Conservation (phyloP, 768 basidiomycete genomes). For the Chalciporus chontae region DNA sequence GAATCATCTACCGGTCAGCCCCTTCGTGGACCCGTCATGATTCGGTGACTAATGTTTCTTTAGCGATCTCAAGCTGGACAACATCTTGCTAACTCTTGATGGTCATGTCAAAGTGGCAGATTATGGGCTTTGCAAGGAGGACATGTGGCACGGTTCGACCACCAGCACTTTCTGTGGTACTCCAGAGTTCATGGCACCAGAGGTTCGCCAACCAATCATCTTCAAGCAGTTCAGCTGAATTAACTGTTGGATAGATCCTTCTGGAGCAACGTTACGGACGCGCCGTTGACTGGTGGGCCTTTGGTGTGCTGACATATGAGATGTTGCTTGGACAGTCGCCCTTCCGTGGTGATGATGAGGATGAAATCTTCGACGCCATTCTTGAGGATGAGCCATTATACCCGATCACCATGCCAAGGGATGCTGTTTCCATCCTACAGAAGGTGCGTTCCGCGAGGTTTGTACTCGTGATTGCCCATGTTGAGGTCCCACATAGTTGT, state of each 20-base stretch:
- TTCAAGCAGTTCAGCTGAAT: background rate
- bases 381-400: slow-evolving; percentile 97
- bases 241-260: slow-evolving; percentile 65
- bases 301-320: slow-evolving; percentile 97
- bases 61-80: slow-evolving; percentile 96
- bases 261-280: slow-evolving; percentile 99
- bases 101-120: slow-evolving; percentile 99
- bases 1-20: slow-evolving; percentile 94
- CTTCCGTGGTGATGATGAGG: slow-evolving; percentile 98
- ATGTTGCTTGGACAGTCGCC: slow-evolving; percentile 99
- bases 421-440: slow-evolving; percentile 92
- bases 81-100: slow-evolving; percentile 93
- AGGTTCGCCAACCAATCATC: slow-evolving; percentile 51
- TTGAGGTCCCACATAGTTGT: slow-evolving; percentile 51
- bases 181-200: slow-evolving; percentile 99
- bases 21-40: background rate
- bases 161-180: slow-evolving; percentile 99
- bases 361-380: slow-evolving; percentile 99
- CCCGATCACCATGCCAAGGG: slow-evolving; percentile 98
- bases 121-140: slow-evolving; percentile 98
- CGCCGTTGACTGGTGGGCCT: slow-evolving; percentile 99
- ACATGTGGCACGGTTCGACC: slow-evolving; percentile 95
- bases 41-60: slow-evolving; percentile 64
- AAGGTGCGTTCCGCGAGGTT: slow-evolving; percentile 51
- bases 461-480: background rate